These are phyloP conservation scores for Patellifolia procumbens DNA, from an alignment of 179 eudicot genomes.

Conservation along the genomic window DNA sequence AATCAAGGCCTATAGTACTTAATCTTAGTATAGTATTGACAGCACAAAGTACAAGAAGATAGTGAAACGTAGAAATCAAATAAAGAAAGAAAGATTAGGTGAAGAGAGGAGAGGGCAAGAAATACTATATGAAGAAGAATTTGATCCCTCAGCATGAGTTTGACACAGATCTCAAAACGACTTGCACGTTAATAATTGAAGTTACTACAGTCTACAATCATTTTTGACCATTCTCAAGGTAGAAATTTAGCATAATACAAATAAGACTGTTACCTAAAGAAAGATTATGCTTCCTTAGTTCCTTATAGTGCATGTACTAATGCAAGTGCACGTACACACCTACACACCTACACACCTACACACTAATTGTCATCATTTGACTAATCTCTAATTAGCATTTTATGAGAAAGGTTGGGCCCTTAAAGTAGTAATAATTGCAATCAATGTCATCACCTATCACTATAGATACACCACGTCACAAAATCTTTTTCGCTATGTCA, in stretches of 20 bases:
- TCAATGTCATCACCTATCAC: background rate
- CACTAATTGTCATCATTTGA: background rate
- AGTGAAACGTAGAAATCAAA: background rate
- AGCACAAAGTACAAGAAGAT: slow-evolving; percentile 5
- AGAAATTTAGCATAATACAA: background rate
- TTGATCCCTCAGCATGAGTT: background rate
- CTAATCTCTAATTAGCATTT: background rate
- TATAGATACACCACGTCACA: background rate
- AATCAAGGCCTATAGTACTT: background rate
- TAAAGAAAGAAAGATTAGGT: background rate
- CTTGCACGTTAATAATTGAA: background rate
- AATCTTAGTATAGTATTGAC: background rate
- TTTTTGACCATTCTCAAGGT: too few relatives aligned
- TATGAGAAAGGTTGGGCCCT: background rate
- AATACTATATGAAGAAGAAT: background rate
- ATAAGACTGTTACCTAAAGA: too few relatives aligned
- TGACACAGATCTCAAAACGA: background rate
- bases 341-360: background rate
- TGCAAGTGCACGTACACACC: background rate
- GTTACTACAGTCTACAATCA: too few relatives aligned
- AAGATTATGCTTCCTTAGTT: too few relatives aligned
- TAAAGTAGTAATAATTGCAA: background rate
- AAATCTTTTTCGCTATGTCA: background rate
- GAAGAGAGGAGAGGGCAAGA: background rate
- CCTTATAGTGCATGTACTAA: background rate